phyloP scores from a whole-genome alignment of 768 basidiomycete genomes.

The Mycena polygramma region DNA sequence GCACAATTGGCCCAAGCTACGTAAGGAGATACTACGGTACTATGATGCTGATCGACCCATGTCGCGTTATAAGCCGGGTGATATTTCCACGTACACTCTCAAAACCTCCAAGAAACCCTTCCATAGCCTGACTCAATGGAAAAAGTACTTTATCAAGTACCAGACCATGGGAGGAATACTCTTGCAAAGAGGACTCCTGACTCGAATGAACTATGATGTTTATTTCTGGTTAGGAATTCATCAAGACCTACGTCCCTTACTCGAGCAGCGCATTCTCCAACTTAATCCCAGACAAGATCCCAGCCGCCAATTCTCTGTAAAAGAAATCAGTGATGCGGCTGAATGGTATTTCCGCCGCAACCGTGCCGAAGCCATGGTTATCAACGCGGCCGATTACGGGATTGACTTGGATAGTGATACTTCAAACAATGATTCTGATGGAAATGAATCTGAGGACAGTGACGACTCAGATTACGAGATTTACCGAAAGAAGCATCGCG shows the following conservation, averaged over 20 bases:
- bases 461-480: conserved; percentile 19
- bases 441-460: not conserved
- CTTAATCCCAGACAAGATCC: not conserved
- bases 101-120: not conserved
- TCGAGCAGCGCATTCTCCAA: conserved; percentile 6
- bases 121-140: too few species aligned
- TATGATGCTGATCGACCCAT: conserved; percentile 21
- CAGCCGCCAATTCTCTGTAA: not conserved
- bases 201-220: not conserved
- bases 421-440: not conserved
- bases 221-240: conserved; percentile 31
- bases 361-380: conserved; percentile 5
- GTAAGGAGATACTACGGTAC: conserved; percentile 6
- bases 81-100: not conserved
- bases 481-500: not conserved
- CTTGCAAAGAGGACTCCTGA: too few species aligned
- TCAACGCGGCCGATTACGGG: conserved; percentile 13
- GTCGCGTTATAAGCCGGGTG: conserved; percentile 5
- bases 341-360: conserved; percentile 23
- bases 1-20: not conserved
- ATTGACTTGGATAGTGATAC: not conserved
- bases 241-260: not conserved
- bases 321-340: conserved; percentile 12
- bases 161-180: too few species aligned
- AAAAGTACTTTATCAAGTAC: too few species aligned